Evolutionary conservation across 225 moss, liverwort and hornwort species (phyloP), one percentile per base, ranked within the genome.

Genomic region (Lunularia cruciata): DNA sequence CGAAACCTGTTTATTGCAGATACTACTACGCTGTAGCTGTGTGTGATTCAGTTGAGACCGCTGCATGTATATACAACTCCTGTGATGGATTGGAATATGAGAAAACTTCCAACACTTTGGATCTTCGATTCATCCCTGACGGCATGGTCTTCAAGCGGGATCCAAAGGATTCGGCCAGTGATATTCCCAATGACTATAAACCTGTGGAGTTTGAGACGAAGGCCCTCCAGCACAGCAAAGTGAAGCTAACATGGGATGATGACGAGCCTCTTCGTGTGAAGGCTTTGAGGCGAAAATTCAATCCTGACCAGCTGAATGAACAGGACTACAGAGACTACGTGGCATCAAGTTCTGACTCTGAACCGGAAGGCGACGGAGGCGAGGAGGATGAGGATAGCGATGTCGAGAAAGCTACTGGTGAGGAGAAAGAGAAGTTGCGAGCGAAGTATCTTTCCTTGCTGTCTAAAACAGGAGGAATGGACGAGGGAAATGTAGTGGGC

Each of bases 81-180:
- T 98, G 93, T 72, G 98, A 93, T 60, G 98, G 91, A 47, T 68
- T 93, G 78, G 98, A 98, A 80, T 93, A 90, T 71, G 98, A 98
- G 81, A 86, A 92, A 78, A 98, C 93, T 19, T 93, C 98, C 18
- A 98, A 98, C 45, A 91, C 85, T 35, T 84, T 98, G 36, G 98
- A 98, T 64, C 67, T 98, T 11, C 83, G 93, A 5, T 98, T 88
- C 69, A 88, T 93, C 73, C 88, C 98, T 18, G 85, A 98, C 53
- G 86, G 85, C 43, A 83, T 93, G 85, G 79, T 83, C 7, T 98
- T 98, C 60, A 60, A 30, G 74, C 83, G 85, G 30, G 73, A 78
- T 16, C 86, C 88, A 35, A 81, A 89, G 52, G 98, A 98, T 80
- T 68, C 79, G 58, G 93, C 91, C 1, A 77, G 75, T 63, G 88